phyloP scores from a whole-genome alignment of 257 asterid species.

The Penstemon newberryi region DNA sequence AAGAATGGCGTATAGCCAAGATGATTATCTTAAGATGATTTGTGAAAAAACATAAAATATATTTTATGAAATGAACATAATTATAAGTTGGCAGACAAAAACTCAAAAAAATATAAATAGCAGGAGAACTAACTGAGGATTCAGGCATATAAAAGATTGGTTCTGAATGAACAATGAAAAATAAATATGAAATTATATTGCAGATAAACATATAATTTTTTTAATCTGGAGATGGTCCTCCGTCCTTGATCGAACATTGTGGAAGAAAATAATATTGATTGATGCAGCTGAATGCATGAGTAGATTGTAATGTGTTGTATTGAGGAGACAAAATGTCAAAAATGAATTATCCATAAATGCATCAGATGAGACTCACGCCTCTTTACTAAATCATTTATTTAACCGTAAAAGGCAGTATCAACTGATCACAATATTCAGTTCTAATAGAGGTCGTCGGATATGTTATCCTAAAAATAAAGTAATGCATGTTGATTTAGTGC shows the following conservation, averaged over 20 bases:
- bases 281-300: not conserved
- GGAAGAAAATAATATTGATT: conserved; percentile 6
- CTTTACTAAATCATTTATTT: not conserved
- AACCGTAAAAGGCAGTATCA: conserved; percentile 5
- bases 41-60: conserved; percentile 18
- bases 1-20: conserved; percentile 2
- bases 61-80: not conserved
- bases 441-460: conserved; percentile 4
- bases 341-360: conserved; percentile 19
- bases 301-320: not conserved
- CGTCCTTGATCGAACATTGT: conserved; percentile 15
- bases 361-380: not conserved
- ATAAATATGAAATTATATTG: not conserved
- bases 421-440: conserved; percentile 13
- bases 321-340: not conserved
- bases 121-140: conserved; percentile 12
- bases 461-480: conserved; percentile 9
- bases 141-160: conserved; percentile 17
- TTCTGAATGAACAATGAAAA: conserved; percentile 13
- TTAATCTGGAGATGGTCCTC: no score
- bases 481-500: conserved; percentile 16
- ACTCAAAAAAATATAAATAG: not conserved
- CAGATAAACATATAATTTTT: no score
- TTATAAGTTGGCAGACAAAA: conserved; percentile 9
- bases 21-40: conserved; percentile 13